phyloP scores from a whole-genome alignment of 495 filamentous ascomycete genomes.

The Pyronema omphalodes region DNA sequence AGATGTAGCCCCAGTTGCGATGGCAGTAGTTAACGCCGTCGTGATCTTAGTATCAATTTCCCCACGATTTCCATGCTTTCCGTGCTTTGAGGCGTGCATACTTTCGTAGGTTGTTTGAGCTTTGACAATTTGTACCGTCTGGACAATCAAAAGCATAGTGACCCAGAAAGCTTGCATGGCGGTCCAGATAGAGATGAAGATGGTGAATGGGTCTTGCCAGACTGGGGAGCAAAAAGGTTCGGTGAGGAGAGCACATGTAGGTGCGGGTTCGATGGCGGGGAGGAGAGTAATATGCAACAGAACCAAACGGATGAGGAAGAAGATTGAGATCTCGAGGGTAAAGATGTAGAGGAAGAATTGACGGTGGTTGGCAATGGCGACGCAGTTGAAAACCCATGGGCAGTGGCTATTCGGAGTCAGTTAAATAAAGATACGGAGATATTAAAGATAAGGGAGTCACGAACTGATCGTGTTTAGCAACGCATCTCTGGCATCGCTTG shows the following conservation, averaged over 20 bases:
- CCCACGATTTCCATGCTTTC: slow-evolving; percentile 25
- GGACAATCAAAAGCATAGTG: slow-evolving; percentile 82
- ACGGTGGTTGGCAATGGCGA: slow-evolving; percentile 83
- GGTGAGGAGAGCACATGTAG: slow-evolving; percentile 57
- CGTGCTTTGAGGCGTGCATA: slow-evolving; percentile 51
- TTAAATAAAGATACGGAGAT: slow-evolving; percentile 1
- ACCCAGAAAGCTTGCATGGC: slow-evolving; percentile 79
- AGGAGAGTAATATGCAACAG: slow-evolving; percentile 11
- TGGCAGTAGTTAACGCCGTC: slow-evolving; percentile 53
- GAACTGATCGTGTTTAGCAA: slow-evolving; percentile 94
- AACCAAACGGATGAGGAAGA: slow-evolving; percentile 27
- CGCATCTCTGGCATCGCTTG: slow-evolving; percentile 70
- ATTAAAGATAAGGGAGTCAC: slow-evolving; percentile 20
- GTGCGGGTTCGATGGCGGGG: not conserved
- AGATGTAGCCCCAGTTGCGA: slow-evolving; percentile 52
- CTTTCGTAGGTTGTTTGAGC: slow-evolving; percentile 93
- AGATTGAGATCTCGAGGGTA: slow-evolving; percentile 54
- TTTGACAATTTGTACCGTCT: slow-evolving; percentile 73
- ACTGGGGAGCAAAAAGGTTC: slow-evolving; percentile 51
- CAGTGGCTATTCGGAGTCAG: slow-evolving; percentile 61
- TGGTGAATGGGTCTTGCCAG: slow-evolving; percentile 64
- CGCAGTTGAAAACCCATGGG: slow-evolving; percentile 93
- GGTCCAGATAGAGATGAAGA: slow-evolving; percentile 60
- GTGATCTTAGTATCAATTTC: slow-evolving; percentile 29
- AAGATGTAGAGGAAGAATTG: slow-evolving; percentile 86